Evolutionary conservation across 139 green algal species (phyloP), one percentile per base, ranked within the genome.

Genomic region (Chlorella sp.): DNA sequence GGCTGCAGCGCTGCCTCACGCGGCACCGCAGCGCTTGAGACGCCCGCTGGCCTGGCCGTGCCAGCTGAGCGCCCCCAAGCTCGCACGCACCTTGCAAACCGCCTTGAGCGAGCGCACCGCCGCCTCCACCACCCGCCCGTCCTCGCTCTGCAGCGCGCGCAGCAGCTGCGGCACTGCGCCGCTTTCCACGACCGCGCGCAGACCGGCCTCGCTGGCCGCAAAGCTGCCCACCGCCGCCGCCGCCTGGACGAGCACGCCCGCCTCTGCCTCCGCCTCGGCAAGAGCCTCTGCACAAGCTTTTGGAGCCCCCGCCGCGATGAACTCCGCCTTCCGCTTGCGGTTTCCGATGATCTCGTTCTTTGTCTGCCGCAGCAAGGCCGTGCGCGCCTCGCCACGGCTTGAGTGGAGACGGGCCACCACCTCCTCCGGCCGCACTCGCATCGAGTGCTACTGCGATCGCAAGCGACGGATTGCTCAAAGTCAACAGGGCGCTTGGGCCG

Each of bases 271-370:
- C 27, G 64, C 53, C 8, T 36, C 35, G 23, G 87, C 76, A 41
- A 94, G 80, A 19, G 90, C 84, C 41, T 88, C 65, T 2, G 88
- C 80, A 41, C 94, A 61, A 29, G 67, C 51, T 33, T 83, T 82
- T 27, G 94, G 81, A 23, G 89, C 89, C 8, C 86, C 88, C 17
- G 91, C 75, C 40, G 84, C 77, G 17, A 93, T 80, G 71, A 83
- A 93, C 29, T 61, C 60, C 21, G 83, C 56, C 76, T 94, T 94
- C 81, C 89, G 90, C 19, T 68, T 80, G 65, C 82, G 83, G 79
- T 90, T 93, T 36, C 89, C 89, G 5, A 94, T 92, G 17, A 93
- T 82, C 29, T 84, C 74, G 74, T 94, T 94, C 72, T 94, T 94
- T 31, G 94, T 82, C n/a, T n/a, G n/a, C n/a, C n/a, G n/a, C n/a